These are phyloP conservation scores for Metarhizium brunneum DNA, from an alignment of 2,329 filamentous ascomycete species.

Conservation along the genomic window DNA sequence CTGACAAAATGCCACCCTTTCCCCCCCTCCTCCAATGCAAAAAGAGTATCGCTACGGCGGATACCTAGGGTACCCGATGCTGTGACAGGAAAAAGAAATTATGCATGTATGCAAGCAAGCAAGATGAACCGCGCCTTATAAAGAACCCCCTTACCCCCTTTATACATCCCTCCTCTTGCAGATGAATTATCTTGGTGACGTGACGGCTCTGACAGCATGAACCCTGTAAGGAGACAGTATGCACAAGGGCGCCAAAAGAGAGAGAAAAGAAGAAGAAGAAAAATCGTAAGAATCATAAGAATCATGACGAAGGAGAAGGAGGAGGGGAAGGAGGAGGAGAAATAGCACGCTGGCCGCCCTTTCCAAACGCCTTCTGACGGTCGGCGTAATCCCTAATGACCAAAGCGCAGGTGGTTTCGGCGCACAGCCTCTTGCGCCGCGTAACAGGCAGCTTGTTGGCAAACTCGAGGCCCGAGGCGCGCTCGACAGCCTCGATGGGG, in stretches of 20 bases:
- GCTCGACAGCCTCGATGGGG: constrained; percentile 83
- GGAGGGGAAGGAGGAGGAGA: neutral
- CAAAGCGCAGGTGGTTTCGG: constrained; percentile 76
- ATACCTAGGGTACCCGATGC: too few species aligned
- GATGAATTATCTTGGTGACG: neutral
- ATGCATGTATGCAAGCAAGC: too few species aligned
- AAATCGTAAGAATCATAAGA: neutral
- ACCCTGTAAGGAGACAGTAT: neutral
- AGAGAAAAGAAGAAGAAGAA: neutral
- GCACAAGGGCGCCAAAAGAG: neutral
- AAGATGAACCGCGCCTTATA: too few species aligned
- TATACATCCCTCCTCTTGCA: neutral
- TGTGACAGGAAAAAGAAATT: too few species aligned
- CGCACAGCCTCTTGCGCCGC: constrained; percentile 70
- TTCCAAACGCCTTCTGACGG: constrained; percentile 48
- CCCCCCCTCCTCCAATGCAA: too few species aligned
- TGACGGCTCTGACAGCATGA: neutral
- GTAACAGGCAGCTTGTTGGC: constrained; percentile 65
- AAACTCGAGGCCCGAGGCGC: constrained; percentile 88
- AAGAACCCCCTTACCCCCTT: neutral
- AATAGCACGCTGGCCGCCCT: constrained; percentile 20
- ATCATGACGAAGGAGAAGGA: neutral
- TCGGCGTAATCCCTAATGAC: constrained; percentile 71
- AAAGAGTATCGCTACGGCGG: too few species aligned
- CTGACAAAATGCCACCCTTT: too few species aligned